Percentiles rank a stretch among this genome's conserved stretches.
Conservation (phyloP, 78 protist genomes). For the Ministeria vibrans region DNA sequence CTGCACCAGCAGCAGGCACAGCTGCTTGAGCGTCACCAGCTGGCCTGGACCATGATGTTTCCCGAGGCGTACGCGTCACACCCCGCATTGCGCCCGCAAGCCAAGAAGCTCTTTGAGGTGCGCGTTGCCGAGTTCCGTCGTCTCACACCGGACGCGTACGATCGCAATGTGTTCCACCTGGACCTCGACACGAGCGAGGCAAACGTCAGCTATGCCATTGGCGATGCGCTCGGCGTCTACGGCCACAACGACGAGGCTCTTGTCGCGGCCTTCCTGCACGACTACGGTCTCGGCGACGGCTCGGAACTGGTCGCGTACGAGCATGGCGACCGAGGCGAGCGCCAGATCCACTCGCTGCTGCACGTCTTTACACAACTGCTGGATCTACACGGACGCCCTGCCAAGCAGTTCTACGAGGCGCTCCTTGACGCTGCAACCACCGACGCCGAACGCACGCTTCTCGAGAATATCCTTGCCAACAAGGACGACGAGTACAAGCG, state of each 20-base stretch:
- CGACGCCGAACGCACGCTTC: slow-evolving; percentile 12
- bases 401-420: slow-evolving; percentile 25
- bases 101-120: not conserved
- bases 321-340: not conserved
- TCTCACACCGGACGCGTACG: slow-evolving; percentile 43
- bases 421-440: slow-evolving; percentile 22
- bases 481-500: slow-evolving; percentile 34
- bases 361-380: slow-evolving; percentile 20
- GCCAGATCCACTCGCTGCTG: not conserved
- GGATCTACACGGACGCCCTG: slow-evolving; percentile 46
- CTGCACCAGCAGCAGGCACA: not conserved
- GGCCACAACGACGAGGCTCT: slow-evolving; percentile 37
- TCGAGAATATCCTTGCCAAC: slow-evolving; percentile 13
- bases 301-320: not conserved
- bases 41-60: slow-evolving; percentile 14
- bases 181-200: slow-evolving; percentile 42
- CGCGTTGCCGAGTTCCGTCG: slow-evolving; percentile 19
- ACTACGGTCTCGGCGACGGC: slow-evolving; percentile 22
- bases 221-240: slow-evolving; percentile 67
- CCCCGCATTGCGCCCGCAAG: slow-evolving; percentile 2
- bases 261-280: slow-evolving; percentile 40
- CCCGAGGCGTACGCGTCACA: not conserved
- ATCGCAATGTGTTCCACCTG: slow-evolving; percentile 49
- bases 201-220: slow-evolving; percentile 36
- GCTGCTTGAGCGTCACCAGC: not conserved